Evolutionary conservation across 139 green algal species (phyloP), one percentile per base, ranked within the genome.

Genomic region (Chlorella vulgaris): DNA sequence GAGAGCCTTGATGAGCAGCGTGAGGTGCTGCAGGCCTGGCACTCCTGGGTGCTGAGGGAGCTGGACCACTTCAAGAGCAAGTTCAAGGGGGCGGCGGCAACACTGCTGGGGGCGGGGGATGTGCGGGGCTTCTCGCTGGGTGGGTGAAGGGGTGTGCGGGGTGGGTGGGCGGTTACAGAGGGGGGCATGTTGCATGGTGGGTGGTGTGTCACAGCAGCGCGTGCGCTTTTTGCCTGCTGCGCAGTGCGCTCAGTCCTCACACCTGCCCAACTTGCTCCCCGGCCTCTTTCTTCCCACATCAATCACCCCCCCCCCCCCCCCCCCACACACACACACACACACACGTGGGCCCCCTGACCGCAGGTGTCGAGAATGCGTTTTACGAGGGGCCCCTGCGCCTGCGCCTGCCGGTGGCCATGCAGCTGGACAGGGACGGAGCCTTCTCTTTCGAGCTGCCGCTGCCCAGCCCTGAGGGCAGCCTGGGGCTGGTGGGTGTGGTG

Each of bases 381-480:
- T 96, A 95, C 80, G 92, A 96, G 69, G 92, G 93, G 0, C 93
- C 92, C 24, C 79, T 92, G 55, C 63, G 78, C 6, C 29, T 92
- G 51, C 80, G 77, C 21, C 42, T 92, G 51, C 89, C 87, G 8
- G 62, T 92, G 35, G 63, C 51, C 39, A 74, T 93, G 40, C 74
- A 88, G 69, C 74, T 92, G n/a, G 87, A 90, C 53, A 21, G 67
- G 5, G 87, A 91, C 71, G 87, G 87, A 39, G 86, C 78, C 69
- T 89, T 90, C 35, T 89, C 82, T 3, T 91, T 92, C 65, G 80
- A 90, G 69, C 58, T 88, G 31, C 89, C 89, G 33, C 83, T 92
- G 76, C 89, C 89, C 28, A 83, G 82, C 67, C 88, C 88, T 0
- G 47, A 81, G n/a, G 81, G 87, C 31, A 81, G 60, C 29, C 68